These are phyloP conservation scores for Geotrichum fermentans DNA, from an alignment of 1,139 yeast species.

Conservation along the genomic window DNA sequence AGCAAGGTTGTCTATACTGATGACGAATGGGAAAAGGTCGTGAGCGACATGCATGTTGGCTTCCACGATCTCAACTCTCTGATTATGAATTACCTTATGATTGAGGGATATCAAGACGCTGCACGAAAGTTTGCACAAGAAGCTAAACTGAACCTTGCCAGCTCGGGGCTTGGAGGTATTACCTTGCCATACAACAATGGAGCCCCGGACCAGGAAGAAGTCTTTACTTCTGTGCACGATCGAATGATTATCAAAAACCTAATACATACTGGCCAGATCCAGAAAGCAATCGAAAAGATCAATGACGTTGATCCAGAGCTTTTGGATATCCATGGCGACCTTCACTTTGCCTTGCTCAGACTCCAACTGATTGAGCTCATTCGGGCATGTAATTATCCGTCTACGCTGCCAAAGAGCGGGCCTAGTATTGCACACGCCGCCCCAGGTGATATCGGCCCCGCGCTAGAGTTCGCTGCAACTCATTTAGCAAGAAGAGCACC, in stretches of 20 bases:
- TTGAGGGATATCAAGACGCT: constrained; percentile 40
- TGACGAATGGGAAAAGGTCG: constrained; percentile 30
- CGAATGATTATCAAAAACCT: constrained; percentile 35
- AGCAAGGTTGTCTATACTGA: constrained; percentile 20
- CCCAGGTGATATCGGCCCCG: constrained; percentile 30
- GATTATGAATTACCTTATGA: constrained; percentile 39
- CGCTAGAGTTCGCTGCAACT: constrained; percentile 39
- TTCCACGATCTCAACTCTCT: constrained; percentile 34
- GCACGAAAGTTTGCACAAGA: constrained; percentile 39
- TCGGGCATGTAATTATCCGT: constrained; percentile 27
- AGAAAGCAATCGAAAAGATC: constrained; percentile 38
- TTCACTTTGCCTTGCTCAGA: constrained; percentile 39
- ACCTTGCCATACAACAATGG: neutral
- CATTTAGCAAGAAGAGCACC: constrained; percentile 40
- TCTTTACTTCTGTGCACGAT: constrained; percentile 27
- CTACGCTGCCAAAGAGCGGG: constrained; percentile 18
- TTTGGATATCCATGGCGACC: constrained; percentile 34
- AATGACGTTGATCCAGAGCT: constrained; percentile 40
- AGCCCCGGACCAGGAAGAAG: neutral
- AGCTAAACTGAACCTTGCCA: constrained; percentile 30
- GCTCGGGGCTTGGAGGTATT: neutral
- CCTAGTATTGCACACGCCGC: constrained; percentile 1
- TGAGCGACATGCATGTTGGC: constrained; percentile 27
- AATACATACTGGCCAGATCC: constrained; percentile 37
- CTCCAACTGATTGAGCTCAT: constrained; percentile 42